Conservation (phyloP, 176 grass and related monocot species). For the Lolium multiflorum region DNA sequence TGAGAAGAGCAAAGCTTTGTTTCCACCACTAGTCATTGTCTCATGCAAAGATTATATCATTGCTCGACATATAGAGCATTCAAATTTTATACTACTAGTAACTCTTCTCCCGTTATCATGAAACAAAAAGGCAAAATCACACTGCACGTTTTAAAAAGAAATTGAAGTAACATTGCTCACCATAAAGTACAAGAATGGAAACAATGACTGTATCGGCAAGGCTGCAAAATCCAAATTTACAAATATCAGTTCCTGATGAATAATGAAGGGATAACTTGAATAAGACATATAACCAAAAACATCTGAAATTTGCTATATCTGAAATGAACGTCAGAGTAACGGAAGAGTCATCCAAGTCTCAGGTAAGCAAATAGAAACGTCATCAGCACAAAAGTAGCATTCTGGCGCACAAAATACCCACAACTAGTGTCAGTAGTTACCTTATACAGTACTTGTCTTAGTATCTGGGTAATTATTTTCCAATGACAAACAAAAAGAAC, state of each 20-base stretch:
- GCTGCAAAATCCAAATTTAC: slow-evolving; percentile 47
- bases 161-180: slow-evolving; percentile 38
- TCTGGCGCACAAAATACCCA: neutral
- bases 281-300: slow-evolving; percentile 9
- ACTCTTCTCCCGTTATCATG: neutral
- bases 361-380: neutral
- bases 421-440: neutral
- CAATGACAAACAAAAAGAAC: neutral
- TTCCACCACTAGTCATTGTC: slow-evolving; percentile 3
- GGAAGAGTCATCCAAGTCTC: neutral
- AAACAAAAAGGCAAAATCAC: neutral
- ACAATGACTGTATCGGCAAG: slow-evolving; percentile 57
- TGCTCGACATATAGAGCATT: slow-evolving; percentile 21
- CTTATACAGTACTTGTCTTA: neutral
- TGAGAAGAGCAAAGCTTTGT: slow-evolving; percentile 12
- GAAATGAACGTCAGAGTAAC: neutral
- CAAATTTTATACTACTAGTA: slow-evolving; percentile 14
- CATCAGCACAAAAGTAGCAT: neutral
- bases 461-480: neutral
- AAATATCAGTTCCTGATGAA: slow-evolving; percentile 19
- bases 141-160: neutral
- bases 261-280: neutral
- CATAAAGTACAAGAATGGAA: slow-evolving; percentile 77
- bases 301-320: neutral
- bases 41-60: neutral